These are phyloP conservation scores for Solanum clarkiae DNA, from an alignment of 257 asterid genomes.

Conservation along the genomic window DNA sequence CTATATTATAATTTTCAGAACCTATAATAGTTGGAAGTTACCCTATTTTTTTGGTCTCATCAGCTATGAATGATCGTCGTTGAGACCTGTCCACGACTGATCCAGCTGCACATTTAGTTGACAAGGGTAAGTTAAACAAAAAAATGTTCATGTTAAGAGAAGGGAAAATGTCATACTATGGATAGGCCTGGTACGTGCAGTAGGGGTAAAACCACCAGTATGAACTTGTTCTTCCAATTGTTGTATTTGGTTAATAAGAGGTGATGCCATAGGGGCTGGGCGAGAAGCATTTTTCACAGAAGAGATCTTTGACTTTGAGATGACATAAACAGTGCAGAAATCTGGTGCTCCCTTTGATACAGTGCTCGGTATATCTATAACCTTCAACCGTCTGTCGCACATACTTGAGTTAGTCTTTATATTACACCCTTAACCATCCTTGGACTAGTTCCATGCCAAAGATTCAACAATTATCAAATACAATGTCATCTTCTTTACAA, in stretches of 20 bases:
- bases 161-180: background rate
- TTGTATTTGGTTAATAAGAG: conserved; percentile 34
- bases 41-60: conserved; percentile 10
- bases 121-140: background rate
- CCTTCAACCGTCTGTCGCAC: conserved; percentile 48
- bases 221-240: conserved; percentile 19
- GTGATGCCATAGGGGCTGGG: conserved; percentile 46
- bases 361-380: conserved; percentile 40
- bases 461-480: background rate
- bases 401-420: background rate
- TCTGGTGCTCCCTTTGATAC: conserved; percentile 62
- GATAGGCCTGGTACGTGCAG: background rate
- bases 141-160: background rate
- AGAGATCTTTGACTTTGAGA: conserved; percentile 70
- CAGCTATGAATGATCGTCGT: conserved; percentile 3
- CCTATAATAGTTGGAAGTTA: background rate
- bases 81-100: conserved; percentile 9
- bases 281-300: conserved; percentile 67
- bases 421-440: background rate
- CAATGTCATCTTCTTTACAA: background rate
- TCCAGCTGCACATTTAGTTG: conserved; percentile 1
- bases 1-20: background rate
- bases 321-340: conserved; percentile 64
- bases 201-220: background rate
- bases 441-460: background rate